Conservation (phyloP, 495 filamentous ascomycete species). For the Cercophora sp. region DNA sequence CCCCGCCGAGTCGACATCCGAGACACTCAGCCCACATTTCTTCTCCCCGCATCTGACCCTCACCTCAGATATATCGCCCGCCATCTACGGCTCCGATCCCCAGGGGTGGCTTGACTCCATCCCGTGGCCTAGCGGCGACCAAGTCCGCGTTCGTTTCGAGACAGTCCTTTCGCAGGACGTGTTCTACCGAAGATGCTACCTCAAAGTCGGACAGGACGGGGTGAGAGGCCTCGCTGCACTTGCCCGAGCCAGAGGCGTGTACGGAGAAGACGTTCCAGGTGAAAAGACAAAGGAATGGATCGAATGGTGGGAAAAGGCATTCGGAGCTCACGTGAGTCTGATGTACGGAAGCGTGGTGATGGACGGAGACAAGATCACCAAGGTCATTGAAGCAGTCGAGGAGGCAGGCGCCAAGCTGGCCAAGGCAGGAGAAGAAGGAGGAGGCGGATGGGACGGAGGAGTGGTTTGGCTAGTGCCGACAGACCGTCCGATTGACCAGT, state of each 20-base stretch:
- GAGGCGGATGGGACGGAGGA: constrained; percentile 25
- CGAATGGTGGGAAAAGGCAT: constrained; percentile 20
- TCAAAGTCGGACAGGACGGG: constrained; percentile 18
- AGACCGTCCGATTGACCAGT: constrained; percentile 23
- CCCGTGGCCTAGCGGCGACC: constrained; percentile 4
- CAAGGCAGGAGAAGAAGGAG: background rate
- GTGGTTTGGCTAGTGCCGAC: constrained; percentile 32
- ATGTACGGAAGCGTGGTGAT: constrained; percentile 27
- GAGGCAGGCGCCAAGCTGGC: constrained; percentile 22
- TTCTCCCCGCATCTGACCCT: constrained; percentile 31
- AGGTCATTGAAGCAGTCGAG: constrained; percentile 17
- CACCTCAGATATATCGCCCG: constrained; percentile 21
- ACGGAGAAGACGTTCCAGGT: constrained; percentile 9
- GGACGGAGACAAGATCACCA: constrained; percentile 13
- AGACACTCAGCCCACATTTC: constrained; percentile 16
- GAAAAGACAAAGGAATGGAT: constrained; percentile 25
- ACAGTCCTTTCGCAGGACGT: constrained; percentile 20
- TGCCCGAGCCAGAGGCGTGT: constrained; percentile 22
- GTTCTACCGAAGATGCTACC: constrained; percentile 27
- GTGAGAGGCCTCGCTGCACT: constrained; percentile 19
- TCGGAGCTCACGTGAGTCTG: constrained; percentile 30
- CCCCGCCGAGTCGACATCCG: constrained; percentile 17
- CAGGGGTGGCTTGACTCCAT: constrained; percentile 26
- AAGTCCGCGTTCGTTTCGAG: constrained; percentile 19
- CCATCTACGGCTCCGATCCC: constrained; percentile 16